phyloP scores from a whole-genome alignment of 1,284 basidiomycete species.

The Coniferiporia sulphurascens region DNA sequence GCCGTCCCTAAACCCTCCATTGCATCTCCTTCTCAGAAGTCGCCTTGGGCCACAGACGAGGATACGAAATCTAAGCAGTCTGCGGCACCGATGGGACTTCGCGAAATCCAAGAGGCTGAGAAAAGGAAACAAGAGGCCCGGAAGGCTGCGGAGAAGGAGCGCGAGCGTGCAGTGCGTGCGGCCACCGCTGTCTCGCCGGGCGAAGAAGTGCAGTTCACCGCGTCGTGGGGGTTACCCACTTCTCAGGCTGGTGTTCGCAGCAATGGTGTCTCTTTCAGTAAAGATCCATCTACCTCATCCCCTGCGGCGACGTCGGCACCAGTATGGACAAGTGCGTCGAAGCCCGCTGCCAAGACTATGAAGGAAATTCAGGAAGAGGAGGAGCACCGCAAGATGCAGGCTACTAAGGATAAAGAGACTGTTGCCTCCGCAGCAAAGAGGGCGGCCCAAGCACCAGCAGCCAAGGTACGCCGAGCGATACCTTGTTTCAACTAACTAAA shows the following conservation, averaged over 20 bases:
- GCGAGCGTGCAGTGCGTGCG: constrained; percentile 42
- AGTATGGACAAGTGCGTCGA: constrained; percentile 65
- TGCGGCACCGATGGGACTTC: constrained; percentile 60
- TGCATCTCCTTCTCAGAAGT: constrained; percentile 30
- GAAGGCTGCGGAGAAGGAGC: constrained; percentile 62
- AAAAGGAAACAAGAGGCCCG: constrained; percentile 73
- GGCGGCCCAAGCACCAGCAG: constrained; percentile 75
- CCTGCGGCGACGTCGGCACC: constrained; percentile 30
- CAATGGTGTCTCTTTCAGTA: constrained; percentile 31
- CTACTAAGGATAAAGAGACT: constrained; percentile 53
- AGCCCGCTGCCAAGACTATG: constrained; percentile 76
- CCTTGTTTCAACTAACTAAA: constrained; percentile 2
- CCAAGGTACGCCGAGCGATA: constrained; percentile 48
- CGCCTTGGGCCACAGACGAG: constrained; percentile 62
- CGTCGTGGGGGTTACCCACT: constrained; percentile 77
- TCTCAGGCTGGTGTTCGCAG: constrained; percentile 60
- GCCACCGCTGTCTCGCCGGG: constrained; percentile 35
- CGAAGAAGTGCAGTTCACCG: constrained; percentile 57
- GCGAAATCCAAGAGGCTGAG: constrained; percentile 96
- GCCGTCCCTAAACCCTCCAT: constrained; percentile 19
- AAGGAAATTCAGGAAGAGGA: constrained; percentile 99
- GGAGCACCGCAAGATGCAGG: constrained; percentile 72
- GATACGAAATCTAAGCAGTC: constrained; percentile 47
- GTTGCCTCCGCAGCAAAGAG: constrained; percentile 56
- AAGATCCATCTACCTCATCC: constrained; percentile 32